Percentiles rank a stretch among this genome's conserved stretches.
Evolutionary conservation across 257 asterid species (phyloP).

Genomic region (Galeopsis tetrahit): DNA sequence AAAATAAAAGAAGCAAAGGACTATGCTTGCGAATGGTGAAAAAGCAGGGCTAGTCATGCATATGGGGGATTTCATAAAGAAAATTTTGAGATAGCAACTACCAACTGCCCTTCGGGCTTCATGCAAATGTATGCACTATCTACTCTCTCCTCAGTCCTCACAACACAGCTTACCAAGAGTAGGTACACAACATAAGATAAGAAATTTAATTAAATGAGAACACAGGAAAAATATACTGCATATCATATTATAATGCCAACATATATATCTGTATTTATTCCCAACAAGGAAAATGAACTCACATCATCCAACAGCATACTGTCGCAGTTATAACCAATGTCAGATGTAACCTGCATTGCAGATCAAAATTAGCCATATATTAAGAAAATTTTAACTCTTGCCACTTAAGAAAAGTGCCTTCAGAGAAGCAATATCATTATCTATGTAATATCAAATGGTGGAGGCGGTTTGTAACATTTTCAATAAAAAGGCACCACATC

Average conservation of each 20-base stretch:
- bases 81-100: constrained; percentile 10
- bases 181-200: constrained; percentile 3
- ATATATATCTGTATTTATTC: neutral
- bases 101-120: constrained; percentile 20
- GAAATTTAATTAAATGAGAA: neutral
- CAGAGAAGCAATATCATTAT: constrained; percentile 1
- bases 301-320: constrained; percentile 99
- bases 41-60: constrained; percentile 14
- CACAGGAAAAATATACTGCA: neutral
- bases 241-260: neutral
- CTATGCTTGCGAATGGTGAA: constrained; percentile 10
- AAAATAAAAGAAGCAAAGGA: constrained; percentile 22
- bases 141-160: constrained; percentile 7
- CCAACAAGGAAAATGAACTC: constrained; percentile 49
- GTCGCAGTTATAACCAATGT: constrained; percentile 94
- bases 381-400: constrained; percentile 7
- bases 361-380: constrained; percentile 30
- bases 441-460: constrained; percentile 12
- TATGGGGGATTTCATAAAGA: neutral
- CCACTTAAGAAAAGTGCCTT: neutral
- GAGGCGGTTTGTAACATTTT: neutral
- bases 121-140: constrained; percentile 8
- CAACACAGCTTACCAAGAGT: constrained; percentile 5
- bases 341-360: constrained; percentile 77
- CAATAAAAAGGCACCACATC: constrained; percentile 3